phyloP scores from a whole-genome alignment of 352 stramenopile genomes.

The Blastocystis sp. region DNA sequence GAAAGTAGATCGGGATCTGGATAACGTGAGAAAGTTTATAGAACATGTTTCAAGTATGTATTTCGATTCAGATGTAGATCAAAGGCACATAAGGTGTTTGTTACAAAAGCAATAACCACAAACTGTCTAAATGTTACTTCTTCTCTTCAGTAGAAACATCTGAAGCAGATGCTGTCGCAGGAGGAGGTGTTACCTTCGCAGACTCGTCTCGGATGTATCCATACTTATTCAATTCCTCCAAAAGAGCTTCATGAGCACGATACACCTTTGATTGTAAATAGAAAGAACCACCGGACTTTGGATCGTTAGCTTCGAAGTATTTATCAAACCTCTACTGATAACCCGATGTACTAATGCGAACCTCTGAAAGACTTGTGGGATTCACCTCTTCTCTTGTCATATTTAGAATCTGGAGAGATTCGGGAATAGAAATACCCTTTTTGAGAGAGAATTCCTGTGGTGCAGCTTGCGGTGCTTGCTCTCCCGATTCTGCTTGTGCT shows the following conservation, averaged over 20 bases:
- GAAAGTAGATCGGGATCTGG: background rate
- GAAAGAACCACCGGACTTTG: conserved; percentile 78
- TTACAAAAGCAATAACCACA: background rate
- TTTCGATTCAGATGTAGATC: background rate
- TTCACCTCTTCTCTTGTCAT: conserved; percentile 64
- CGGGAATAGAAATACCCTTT: conserved; percentile 68
- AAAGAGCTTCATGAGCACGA: conserved; percentile 76
- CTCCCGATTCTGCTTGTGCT: background rate
- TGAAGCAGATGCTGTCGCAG: background rate
- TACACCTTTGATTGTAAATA: conserved; percentile 81
- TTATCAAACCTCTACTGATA: conserved; percentile 75
- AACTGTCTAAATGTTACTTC: background rate
- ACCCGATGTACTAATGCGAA: background rate
- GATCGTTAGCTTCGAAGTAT: conserved; percentile 78
- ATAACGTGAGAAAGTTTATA: background rate
- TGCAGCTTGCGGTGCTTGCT: background rate
- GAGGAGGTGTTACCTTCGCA: background rate
- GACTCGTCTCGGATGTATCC: conserved; percentile 64
- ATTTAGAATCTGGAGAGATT: conserved; percentile 71
- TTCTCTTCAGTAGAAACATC: background rate
- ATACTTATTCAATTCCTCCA: conserved; percentile 75
- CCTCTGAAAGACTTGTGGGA: conserved; percentile 2
- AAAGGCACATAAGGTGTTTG: background rate
- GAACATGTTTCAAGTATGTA: background rate
- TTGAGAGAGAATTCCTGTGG: conserved; percentile 44